Evolutionary conservation across 768 basidiomycete species (phyloP).

Genomic region (Hygrocybe punicea): DNA sequence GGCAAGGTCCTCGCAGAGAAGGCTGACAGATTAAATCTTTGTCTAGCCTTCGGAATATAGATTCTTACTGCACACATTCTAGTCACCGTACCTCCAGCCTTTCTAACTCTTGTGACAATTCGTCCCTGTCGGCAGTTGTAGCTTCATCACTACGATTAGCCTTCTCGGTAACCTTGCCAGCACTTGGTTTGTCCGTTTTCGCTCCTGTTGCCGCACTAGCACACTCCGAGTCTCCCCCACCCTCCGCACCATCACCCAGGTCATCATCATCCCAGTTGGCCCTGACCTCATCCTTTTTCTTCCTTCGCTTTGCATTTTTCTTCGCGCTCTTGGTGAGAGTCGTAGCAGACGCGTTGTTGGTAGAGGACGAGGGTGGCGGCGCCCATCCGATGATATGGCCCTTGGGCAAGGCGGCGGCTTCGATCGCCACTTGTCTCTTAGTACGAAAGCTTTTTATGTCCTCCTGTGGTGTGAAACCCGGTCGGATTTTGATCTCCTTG

Average conservation of each 20-base stretch:
- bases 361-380: conserved; percentile 50
- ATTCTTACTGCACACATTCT: too few species aligned
- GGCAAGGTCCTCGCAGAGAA: not conserved
- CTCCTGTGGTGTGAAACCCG: conserved; percentile 93
- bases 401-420: conserved; percentile 60
- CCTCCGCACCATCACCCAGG: conserved; percentile 13
- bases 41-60: too few species aligned
- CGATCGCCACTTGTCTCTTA: conserved; percentile 70
- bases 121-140: not conserved
- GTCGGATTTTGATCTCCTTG: conserved; percentile 85
- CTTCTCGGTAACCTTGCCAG: conserved; percentile 17
- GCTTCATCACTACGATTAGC: conserved; percentile 13
- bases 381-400: conserved; percentile 84
- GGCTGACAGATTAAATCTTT: not conserved
- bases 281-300: conserved; percentile 52
- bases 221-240: not conserved
- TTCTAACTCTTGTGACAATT: conserved; percentile 20
- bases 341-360: conserved; percentile 33
- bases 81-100: too few species aligned
- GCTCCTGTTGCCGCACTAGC: conserved; percentile 5
- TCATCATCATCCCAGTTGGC: conserved; percentile 25
- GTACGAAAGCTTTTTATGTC: conserved; percentile 86
- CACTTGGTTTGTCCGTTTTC: conserved; percentile 4
- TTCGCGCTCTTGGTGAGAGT: conserved; percentile 75
- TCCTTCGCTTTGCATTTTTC: conserved; percentile 75